Conservation (phyloP, 257 asterid genomes). For the Lantana camara region DNA sequence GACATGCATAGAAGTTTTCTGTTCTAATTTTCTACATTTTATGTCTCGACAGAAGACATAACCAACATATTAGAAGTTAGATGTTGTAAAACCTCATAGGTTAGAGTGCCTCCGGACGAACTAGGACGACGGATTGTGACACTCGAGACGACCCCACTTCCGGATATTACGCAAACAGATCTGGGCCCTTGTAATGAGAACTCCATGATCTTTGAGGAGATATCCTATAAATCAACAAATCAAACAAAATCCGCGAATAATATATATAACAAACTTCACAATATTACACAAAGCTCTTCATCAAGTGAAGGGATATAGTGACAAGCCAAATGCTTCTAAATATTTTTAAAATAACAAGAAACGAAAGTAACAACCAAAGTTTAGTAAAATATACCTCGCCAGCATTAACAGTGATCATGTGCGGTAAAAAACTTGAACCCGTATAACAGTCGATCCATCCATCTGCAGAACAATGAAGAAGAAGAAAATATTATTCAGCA, state of each 20-base stretch:
- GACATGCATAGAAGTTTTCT: too few relatives aligned
- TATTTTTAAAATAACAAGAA: not conserved
- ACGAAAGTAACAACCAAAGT: not conserved
- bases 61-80: not conserved
- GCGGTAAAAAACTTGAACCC: conserved; percentile 73
- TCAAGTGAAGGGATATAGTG: too few relatives aligned
- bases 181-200: conserved; percentile 72
- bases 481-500: not conserved
- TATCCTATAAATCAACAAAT: conserved; percentile 48
- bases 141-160: conserved; percentile 56
- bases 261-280: not conserved
- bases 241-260: conserved; percentile 8
- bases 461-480: conserved; percentile 38
- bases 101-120: conserved; percentile 61
- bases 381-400: conserved; percentile 61
- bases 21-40: too few relatives aligned
- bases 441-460: conserved; percentile 58
- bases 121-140: conserved; percentile 63
- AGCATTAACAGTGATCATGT: conserved; percentile 55
- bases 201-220: conserved; percentile 53
- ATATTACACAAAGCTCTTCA: not conserved
- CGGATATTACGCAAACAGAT: conserved; percentile 63
- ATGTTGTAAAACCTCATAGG: conserved; percentile 52
- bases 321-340: too few relatives aligned
- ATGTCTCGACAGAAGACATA: not conserved